Conservation (phyloP, 331 rosid species). For the Pyrus hybrid region DNA sequence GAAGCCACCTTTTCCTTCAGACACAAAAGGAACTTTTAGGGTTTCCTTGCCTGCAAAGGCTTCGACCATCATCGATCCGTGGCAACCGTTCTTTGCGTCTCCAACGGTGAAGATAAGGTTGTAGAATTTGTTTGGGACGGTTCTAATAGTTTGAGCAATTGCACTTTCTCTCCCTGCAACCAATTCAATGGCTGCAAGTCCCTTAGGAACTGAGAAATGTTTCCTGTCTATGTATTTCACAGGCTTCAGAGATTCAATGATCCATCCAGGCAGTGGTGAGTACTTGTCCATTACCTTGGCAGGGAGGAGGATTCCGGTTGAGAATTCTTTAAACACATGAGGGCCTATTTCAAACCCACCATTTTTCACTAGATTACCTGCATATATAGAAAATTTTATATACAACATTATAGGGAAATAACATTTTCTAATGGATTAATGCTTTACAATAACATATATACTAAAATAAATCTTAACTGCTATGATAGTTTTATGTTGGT, state of each 20-base stretch:
- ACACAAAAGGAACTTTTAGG: slow-evolving; percentile 19
- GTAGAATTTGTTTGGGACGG: slow-evolving; percentile 30
- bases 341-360: slow-evolving; percentile 47
- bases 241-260: slow-evolving; percentile 45
- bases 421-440: no score
- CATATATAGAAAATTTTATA: background rate
- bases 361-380: slow-evolving; percentile 44
- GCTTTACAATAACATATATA: no score
- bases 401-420: no score
- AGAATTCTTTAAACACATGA: slow-evolving; percentile 39
- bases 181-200: slow-evolving; percentile 35
- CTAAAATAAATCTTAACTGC: no score
- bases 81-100: slow-evolving; percentile 45
- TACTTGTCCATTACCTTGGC: slow-evolving; percentile 26
- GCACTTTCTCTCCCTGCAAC: slow-evolving; percentile 45
- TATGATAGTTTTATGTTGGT: no score
- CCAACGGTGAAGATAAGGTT: slow-evolving; percentile 42
- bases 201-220: slow-evolving; percentile 43
- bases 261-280: slow-evolving; percentile 53
- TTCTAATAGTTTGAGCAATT: slow-evolving; percentile 44
- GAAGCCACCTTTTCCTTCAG: slow-evolving; percentile 37
- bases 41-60: slow-evolving; percentile 40
- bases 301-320: slow-evolving; percentile 43
- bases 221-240: slow-evolving; percentile 35
- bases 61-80: slow-evolving; percentile 37